Percentiles rank a stretch among this genome's conserved stretches.
Evolutionary conservation across 306 rosid genomes (phyloP).

Genomic region (Glycyrrhiza uralensis): DNA sequence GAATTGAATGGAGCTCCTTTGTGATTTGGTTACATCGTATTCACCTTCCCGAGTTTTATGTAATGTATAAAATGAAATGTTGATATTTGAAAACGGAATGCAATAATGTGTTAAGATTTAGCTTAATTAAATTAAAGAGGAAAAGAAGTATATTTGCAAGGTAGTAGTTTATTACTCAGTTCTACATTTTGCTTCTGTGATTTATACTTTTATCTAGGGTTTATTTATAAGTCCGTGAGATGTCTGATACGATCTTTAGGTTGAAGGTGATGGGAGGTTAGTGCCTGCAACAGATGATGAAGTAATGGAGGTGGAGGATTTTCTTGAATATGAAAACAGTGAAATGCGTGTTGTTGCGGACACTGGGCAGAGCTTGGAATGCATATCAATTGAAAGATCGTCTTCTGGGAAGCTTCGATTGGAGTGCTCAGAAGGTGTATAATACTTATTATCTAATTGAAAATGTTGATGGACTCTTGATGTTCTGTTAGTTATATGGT

Average conservation of each 20-base stretch:
- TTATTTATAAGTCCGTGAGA: conserved; percentile 4
- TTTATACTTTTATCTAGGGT: conserved; percentile 1
- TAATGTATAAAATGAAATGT: conserved; percentile 7
- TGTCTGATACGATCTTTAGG: conserved; percentile 52
- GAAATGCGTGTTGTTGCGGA: conserved; percentile 61
- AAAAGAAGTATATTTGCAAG: neutral
- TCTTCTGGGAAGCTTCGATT: conserved; percentile 60
- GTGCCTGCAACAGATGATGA: conserved; percentile 99
- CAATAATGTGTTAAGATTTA: neutral
- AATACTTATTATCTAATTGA: neutral
- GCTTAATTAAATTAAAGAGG: neutral
- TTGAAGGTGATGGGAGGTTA: conserved; percentile 96
- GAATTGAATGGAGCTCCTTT: conserved; percentile 7
- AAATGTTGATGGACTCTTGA: conserved; percentile 4
- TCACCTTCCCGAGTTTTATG: neutral
- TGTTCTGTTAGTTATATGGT: conserved; percentile 1
- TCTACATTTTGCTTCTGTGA: neutral
- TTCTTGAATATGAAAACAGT: conserved; percentile 69
- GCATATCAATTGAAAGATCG: conserved; percentile 57
- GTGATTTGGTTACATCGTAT: neutral
- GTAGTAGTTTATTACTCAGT: neutral
- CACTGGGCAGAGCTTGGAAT: conserved; percentile 49
- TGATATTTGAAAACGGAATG: conserved; percentile 11
- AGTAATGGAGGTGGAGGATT: conserved; percentile 83
- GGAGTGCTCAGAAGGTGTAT: conserved; percentile 72